Evolutionary conservation across 1,284 basidiomycete species (phyloP), one percentile per base, ranked within the genome.

Genomic region (Rhodotorula sp.): DNA sequence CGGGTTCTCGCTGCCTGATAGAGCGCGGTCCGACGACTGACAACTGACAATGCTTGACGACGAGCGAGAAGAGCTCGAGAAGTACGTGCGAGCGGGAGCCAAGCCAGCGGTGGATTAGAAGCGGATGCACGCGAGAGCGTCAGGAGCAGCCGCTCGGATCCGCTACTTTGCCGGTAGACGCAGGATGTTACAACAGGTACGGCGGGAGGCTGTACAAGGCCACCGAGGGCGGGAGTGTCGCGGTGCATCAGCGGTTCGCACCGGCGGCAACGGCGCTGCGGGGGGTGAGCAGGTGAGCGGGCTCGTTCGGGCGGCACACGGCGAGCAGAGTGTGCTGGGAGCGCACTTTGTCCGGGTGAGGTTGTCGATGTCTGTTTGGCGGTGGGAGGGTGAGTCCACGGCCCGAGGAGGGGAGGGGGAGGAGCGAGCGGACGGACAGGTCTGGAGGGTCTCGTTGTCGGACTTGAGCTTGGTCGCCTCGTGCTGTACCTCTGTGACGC

Each of bases 371-470:
- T 93, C 74, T 76, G 63, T 7, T 27, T 12, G 3, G 25, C 4
- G 41, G 15, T 1, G 25, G 22, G 1, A 12, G 36, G 13, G 32
- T 62, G 7, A 39, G 46, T 48, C 10, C 13, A 25, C 19, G 34
- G 7, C 0, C 7, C 9, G n/a, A 6, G 29, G 36, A 19, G 17
- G 27, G 25, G 1, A 2, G 5, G 19, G 12, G 22, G 10, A 36
- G 2, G 36, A 21, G 32, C 22, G 32, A 19, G 37, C 37, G 58
- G 46, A 67, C 72, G 39, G 8, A 72, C 74, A 93, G 87, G 89
- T 90, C 80, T 93, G 91, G 67, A 93, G 82, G 9, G 88, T 92
- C 73, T 89, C 88, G 76, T 93, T 93, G 67, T 89, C 89, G 0
- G 90, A 89, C 4, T 85, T 83, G 32, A 92, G 84, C 80, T 90